phyloP scores from a whole-genome alignment of 31 red algal species.

The Bonnemaisonia californica region DNA sequence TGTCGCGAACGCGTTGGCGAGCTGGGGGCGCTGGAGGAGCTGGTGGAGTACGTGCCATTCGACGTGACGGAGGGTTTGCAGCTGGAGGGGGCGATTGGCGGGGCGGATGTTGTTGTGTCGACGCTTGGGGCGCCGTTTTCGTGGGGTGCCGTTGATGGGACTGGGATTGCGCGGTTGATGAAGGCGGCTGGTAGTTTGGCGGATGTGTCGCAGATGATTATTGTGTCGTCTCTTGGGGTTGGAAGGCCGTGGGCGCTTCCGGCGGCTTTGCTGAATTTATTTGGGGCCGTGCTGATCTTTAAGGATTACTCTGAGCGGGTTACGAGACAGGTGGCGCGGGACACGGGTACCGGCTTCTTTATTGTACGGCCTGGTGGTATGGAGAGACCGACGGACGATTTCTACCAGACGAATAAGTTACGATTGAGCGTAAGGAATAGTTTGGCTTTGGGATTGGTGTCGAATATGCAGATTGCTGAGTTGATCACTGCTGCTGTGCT shows the following conservation, averaged over 20 bases:
- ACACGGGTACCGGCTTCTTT: conserved; percentile 4
- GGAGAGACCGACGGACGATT: conserved; percentile 40
- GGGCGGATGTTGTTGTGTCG: conserved; percentile 18
- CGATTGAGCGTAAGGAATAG: neutral
- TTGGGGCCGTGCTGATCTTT: conserved; percentile 40
- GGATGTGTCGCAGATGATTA: conserved; percentile 1
- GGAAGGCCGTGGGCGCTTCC: conserved; percentile 43
- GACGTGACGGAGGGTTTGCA: neutral
- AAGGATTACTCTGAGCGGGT: conserved; percentile 21
- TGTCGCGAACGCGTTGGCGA: neutral
- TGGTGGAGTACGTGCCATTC: neutral
- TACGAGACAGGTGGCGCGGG: neutral
- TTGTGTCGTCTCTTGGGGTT: conserved; percentile 35
- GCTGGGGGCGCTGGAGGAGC: neutral
- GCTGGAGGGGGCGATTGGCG: conserved; percentile 13
- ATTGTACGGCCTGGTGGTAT: conserved; percentile 40
- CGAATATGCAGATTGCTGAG: conserved; percentile 32
- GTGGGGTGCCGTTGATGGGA: conserved; percentile 7
- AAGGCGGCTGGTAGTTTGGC: neutral
- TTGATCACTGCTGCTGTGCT: conserved; percentile 3
- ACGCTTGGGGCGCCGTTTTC: conserved; percentile 8
- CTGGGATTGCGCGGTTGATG: conserved; percentile 17
- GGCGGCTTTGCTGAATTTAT: conserved; percentile 43
- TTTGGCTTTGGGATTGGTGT: conserved; percentile 10
- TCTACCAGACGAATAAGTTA: neutral